A percentile compares a stretch with the other conserved stretches of the same genome.
Evolutionary conservation across 2,329 filamentous ascomycete species (phyloP).

Genomic region (Trichoderma atrobrunneum): DNA sequence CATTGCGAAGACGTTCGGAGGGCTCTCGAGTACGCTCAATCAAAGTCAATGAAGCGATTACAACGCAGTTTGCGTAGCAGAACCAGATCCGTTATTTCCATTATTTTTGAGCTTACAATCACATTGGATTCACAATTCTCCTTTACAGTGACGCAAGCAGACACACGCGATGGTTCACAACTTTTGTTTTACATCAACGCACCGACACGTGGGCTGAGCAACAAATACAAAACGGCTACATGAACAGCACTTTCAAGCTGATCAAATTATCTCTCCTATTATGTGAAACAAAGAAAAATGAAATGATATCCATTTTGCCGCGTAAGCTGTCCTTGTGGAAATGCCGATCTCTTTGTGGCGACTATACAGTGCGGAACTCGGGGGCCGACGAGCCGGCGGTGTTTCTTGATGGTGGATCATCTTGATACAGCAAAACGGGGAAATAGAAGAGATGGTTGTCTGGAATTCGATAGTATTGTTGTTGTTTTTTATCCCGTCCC

Average conservation of each 20-base stretch:
- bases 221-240: neutral
- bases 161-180: neutral
- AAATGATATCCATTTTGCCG: neutral
- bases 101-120: neutral
- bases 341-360: neutral
- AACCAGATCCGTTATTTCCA: neutral
- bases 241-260: neutral
- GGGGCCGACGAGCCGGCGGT: neutral
- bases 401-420: neutral
- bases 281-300: neutral
- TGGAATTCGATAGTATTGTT: neutral
- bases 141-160: neutral
- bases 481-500: neutral
- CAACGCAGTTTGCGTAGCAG: neutral
- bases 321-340: neutral
- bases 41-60: neutral
- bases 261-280: neutral
- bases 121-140: neutral
- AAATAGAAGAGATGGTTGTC: neutral
- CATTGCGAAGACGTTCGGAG: neutral
- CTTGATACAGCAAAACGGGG: neutral
- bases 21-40: neutral
- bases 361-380: constrained; percentile 4
- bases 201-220: neutral
- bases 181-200: neutral